These are phyloP conservation scores for Globisporangium yorkense DNA, from an alignment of 352 stramenopile genomes.

Conservation along the genomic window DNA sequence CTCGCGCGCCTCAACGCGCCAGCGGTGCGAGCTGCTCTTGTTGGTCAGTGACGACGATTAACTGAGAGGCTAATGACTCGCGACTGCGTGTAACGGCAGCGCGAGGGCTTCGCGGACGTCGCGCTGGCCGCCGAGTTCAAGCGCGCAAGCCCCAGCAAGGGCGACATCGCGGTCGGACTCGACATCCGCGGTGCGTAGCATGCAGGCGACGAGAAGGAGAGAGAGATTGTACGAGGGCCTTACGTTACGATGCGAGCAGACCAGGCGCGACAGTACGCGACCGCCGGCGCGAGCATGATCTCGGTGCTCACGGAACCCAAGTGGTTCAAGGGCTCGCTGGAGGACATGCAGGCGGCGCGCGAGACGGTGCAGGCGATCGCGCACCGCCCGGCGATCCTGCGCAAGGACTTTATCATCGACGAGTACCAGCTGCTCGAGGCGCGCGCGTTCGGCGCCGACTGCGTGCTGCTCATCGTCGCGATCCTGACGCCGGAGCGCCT, in stretches of 20 bases:
- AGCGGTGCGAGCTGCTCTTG: constrained; percentile 27
- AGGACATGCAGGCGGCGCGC: constrained; percentile 67
- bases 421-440: constrained; percentile 95
- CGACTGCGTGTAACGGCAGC: constrained; percentile 20
- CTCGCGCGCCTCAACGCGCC: constrained; percentile 81
- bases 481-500: constrained; percentile 69
- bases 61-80: neutral
- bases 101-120: constrained; percentile 63
- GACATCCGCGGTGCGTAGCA: constrained; percentile 50
- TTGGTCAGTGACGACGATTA: neutral
- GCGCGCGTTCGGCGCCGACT: constrained; percentile 93
- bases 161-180: constrained; percentile 88
- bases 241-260: constrained; percentile 27
- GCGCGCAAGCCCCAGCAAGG: constrained; percentile 95
- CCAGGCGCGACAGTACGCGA: constrained; percentile 89
- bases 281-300: constrained; percentile 94
- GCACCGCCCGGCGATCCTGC: constrained; percentile 65
- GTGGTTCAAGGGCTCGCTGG: constrained; percentile 96
- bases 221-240: neutral
- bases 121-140: constrained; percentile 98
- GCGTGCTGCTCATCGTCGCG: constrained; percentile 96
- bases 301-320: constrained; percentile 96
- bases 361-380: constrained; percentile 37
- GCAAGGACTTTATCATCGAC: constrained; percentile 96
- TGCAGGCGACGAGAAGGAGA: neutral